Evolutionary conservation across 106 monocot genomes (phyloP).

Genomic region (Dendrobium huoshanense): DNA sequence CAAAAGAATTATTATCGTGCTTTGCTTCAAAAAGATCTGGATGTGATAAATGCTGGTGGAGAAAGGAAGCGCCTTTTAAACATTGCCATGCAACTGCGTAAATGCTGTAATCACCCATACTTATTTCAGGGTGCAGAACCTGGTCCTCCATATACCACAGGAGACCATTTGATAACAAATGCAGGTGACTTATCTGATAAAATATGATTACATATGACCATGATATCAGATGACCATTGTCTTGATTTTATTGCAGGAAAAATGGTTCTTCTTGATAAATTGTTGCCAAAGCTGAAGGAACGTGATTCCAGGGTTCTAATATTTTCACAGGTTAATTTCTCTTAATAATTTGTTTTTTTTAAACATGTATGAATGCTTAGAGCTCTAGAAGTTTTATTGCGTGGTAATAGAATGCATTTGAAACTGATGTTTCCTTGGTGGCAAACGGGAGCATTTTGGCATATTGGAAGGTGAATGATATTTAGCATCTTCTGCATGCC

Average conservation of each 20-base stretch:
- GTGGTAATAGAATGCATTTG: background rate
- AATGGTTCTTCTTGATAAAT: slow-evolving; percentile 91
- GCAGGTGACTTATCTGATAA: slow-evolving; percentile 32
- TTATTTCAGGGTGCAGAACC: slow-evolving; percentile 88
- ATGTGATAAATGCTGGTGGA: slow-evolving; percentile 84
- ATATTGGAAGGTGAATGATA: no score
- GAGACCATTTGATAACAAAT: slow-evolving; percentile 72
- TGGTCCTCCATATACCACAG: slow-evolving; percentile 78
- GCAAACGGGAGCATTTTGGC: no score
- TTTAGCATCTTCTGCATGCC: no score
- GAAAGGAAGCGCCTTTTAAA: slow-evolving; percentile 85
- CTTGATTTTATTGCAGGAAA: slow-evolving; percentile 48
- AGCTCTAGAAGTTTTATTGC: background rate
- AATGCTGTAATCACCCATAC: slow-evolving; percentile 96
- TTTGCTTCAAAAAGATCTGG: slow-evolving; percentile 89
- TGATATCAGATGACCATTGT: background rate
- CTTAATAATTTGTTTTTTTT: background rate
- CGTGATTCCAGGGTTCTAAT: slow-evolving; percentile 79
- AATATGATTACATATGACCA: background rate
- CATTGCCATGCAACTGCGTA: slow-evolving; percentile 90
- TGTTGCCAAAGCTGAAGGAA: slow-evolving; percentile 84
- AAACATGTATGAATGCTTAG: background rate
- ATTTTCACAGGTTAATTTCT: slow-evolving; percentile 61
- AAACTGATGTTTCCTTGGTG: background rate
- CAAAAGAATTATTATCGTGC: slow-evolving; percentile 96